Percentiles rank a stretch among this genome's conserved stretches.
Evolutionary conservation across 1,139 yeast genomes (phyloP).

Genomic region (Taiozyma sp.): DNA sequence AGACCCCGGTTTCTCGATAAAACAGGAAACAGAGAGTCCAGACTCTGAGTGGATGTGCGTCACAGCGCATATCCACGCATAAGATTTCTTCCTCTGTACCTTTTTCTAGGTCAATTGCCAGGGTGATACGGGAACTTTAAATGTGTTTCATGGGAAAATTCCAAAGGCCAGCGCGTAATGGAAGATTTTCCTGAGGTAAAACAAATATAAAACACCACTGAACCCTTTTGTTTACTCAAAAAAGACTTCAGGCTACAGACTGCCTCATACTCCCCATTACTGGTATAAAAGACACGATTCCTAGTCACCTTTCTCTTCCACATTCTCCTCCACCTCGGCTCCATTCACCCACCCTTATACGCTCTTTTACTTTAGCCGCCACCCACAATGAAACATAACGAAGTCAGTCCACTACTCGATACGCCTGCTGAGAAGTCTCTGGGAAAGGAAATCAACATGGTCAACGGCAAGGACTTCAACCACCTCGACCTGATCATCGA

Average conservation of each 20-base stretch:
- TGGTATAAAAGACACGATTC: not conserved
- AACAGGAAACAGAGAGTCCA: not conserved
- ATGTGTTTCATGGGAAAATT: not conserved
- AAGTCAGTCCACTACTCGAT: conserved; percentile 13
- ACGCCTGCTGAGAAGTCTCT: conserved; percentile 20
- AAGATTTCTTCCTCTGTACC: not conserved
- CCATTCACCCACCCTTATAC: not conserved
- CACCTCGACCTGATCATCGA: conserved; percentile 23
- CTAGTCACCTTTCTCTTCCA: not conserved
- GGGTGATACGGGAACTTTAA: not conserved
- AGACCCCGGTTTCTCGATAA: not conserved
- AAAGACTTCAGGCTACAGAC: not conserved
- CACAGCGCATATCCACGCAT: not conserved
- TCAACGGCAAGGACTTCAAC: conserved; percentile 19
- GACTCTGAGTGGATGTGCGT: not conserved
- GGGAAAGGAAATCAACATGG: conserved; percentile 23
- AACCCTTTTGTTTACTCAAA: not conserved
- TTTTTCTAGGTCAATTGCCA: not conserved
- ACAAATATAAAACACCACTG: not conserved
- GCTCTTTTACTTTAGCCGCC: not conserved
- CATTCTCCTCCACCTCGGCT: not conserved
- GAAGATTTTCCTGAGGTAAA: not conserved
- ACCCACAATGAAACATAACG: conserved; percentile 2
- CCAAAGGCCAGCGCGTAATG: not conserved
- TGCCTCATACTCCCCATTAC: not conserved